Evolutionary conservation across 2,329 filamentous ascomycete genomes (phyloP).

Genomic region (Fusarium coffeatum): DNA sequence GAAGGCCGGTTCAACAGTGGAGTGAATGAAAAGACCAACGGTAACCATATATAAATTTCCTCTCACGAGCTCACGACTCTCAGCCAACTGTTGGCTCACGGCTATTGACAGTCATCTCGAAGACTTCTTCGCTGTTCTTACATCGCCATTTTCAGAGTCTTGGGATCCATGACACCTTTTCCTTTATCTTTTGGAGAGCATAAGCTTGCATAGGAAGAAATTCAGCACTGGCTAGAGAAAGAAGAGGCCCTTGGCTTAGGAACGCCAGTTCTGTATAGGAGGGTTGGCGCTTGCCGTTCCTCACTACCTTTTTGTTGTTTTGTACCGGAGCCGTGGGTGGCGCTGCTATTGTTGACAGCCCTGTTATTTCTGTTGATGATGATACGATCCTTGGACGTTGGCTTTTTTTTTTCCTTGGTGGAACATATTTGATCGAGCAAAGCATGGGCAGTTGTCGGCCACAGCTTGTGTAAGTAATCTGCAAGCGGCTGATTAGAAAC

Average conservation of each 20-base stretch:
- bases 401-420: conserved; percentile 39
- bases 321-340: conserved; percentile 23
- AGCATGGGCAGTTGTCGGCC: conserved; percentile 40
- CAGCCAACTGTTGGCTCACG: conserved; percentile 41
- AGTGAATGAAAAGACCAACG: conserved; percentile 39
- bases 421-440: conserved; percentile 45
- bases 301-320: conserved; percentile 26
- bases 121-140: conserved; percentile 42
- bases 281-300: conserved; percentile 39
- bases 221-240: conserved; percentile 47
- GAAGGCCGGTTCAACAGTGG: conserved; percentile 29
- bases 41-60: conserved; percentile 49
- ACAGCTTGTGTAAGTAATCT: conserved; percentile 45
- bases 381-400: conserved; percentile 39
- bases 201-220: conserved; percentile 36
- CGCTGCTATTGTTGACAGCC: conserved; percentile 23
- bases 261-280: conserved; percentile 24
- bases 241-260: conserved; percentile 34
- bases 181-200: conserved; percentile 42
- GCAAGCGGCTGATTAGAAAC: conserved; percentile 44
- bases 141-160: conserved; percentile 19
- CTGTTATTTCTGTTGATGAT: conserved; percentile 32
- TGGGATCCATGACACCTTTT: conserved; percentile 15
- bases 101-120: conserved; percentile 36
- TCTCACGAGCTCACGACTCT: conserved; percentile 52